phyloP scores from a whole-genome alignment of 108 stramenopile species.

The Cyclotella sp. region DNA sequence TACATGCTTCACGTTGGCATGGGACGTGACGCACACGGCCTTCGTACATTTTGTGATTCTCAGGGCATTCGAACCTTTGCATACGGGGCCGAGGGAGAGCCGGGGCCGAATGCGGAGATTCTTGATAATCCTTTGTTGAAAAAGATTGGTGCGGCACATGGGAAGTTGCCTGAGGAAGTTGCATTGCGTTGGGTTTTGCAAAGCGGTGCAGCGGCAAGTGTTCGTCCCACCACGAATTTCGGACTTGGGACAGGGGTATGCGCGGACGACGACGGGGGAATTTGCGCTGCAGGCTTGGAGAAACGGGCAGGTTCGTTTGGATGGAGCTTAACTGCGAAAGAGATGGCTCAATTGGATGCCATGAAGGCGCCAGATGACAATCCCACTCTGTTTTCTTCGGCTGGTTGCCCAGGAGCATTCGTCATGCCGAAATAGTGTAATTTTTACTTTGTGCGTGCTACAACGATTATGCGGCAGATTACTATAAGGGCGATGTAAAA shows the following conservation, averaged over 20 bases:
- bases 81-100: constrained; percentile 61
- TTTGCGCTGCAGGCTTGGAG: constrained; percentile 39
- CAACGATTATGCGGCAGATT: no score
- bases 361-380: constrained; percentile 47
- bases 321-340: constrained; percentile 46
- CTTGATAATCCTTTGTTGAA: constrained; percentile 38
- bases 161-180: constrained; percentile 50
- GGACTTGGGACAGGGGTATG: constrained; percentile 27
- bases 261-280: constrained; percentile 24
- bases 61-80: constrained; percentile 60
- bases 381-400: constrained; percentile 60
- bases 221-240: constrained; percentile 55
- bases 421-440: constrained; percentile 7
- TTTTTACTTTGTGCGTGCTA: no score
- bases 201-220: constrained; percentile 43
- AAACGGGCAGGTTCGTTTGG: constrained; percentile 33
- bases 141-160: constrained; percentile 35
- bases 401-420: constrained; percentile 57
- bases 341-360: constrained; percentile 47
- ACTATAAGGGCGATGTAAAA: no score
- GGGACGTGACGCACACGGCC: constrained; percentile 46
- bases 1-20: constrained; percentile 58
- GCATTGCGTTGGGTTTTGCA: constrained; percentile 63
- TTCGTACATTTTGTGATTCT: constrained; percentile 46
- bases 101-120: constrained; percentile 48